Percentiles rank a stretch among this genome's conserved stretches.
Evolutionary conservation across 2,329 filamentous ascomycete species (phyloP).

Genomic region (Fusarium cicatricum): DNA sequence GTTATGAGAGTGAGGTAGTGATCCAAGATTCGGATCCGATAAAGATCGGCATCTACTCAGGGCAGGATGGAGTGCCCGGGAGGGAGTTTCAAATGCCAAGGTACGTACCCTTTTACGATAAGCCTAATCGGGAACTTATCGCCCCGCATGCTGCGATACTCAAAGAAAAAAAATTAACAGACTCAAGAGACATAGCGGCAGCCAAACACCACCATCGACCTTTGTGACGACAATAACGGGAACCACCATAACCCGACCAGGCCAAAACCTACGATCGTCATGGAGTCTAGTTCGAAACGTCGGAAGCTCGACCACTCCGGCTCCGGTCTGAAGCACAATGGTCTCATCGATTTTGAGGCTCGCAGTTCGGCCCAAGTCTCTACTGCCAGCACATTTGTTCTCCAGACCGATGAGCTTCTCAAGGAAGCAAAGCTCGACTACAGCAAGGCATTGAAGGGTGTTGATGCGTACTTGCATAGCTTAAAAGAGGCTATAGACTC

Average conservation of each 20-base stretch:
- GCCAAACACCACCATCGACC: slow-evolving; percentile 25
- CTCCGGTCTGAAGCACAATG: slow-evolving; percentile 45
- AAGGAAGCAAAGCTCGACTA: slow-evolving; percentile 64
- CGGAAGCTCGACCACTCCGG: slow-evolving; percentile 57
- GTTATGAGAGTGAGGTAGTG: not conserved
- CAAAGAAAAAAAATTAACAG: slow-evolving; percentile 37
- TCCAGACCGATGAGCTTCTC: slow-evolving; percentile 68
- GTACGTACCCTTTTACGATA: slow-evolving; percentile 38
- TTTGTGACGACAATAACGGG: slow-evolving; percentile 14
- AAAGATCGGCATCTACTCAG: not conserved
- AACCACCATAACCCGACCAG: slow-evolving; percentile 17
- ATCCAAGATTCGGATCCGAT: slow-evolving; percentile 14
- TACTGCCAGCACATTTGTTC: slow-evolving; percentile 62
- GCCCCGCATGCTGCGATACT: slow-evolving; percentile 35
- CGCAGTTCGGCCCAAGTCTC: slow-evolving; percentile 52
- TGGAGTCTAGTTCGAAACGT: slow-evolving; percentile 59
- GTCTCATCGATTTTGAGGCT: slow-evolving; percentile 53
- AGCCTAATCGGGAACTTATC: slow-evolving; percentile 33
- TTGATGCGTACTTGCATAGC: slow-evolving; percentile 59
- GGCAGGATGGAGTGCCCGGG: not conserved
- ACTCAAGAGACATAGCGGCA: slow-evolving; percentile 16
- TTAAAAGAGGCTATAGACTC: slow-evolving; percentile 63
- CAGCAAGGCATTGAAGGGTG: slow-evolving; percentile 55
- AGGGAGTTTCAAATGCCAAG: not conserved
- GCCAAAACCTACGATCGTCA: slow-evolving; percentile 37